These are phyloP conservation scores for Scytalidium lignicola DNA, from an alignment of 2,329 filamentous ascomycete genomes.

Conservation along the genomic window DNA sequence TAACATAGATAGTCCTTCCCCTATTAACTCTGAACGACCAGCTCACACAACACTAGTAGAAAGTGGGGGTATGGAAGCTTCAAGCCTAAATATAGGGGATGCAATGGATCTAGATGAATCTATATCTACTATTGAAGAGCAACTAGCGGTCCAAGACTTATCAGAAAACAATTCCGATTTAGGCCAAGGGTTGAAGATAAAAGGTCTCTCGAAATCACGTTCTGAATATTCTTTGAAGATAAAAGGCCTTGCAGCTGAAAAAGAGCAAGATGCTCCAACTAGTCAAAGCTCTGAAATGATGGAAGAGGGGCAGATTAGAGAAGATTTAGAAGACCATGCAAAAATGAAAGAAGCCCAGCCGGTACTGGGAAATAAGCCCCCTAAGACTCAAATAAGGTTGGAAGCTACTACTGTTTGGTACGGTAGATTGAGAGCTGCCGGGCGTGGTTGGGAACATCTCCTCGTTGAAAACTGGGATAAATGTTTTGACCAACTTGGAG, in stretches of 20 bases:
- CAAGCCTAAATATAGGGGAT: no score
- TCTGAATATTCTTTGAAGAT: neutral
- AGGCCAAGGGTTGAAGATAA: neutral
- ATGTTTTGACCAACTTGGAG: neutral
- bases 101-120: no score
- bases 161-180: no score
- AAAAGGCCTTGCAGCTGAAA: neutral
- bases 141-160: no score
- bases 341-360: neutral
- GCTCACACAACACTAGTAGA: no score
- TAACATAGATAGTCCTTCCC: no score
- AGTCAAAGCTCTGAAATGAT: neutral
- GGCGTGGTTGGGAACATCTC: conserved; percentile 10
- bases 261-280: neutral
- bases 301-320: neutral
- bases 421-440: conserved; percentile 2
- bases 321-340: neutral
- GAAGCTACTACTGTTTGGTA: conserved; percentile 11
- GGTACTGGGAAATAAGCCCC: neutral
- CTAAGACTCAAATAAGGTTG: conserved; percentile 3
- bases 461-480: conserved; percentile 2
- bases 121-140: no score
- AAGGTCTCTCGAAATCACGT: neutral
- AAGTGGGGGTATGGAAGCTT: no score
- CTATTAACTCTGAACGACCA: no score